Evolutionary conservation across 768 basidiomycete genomes (phyloP), one percentile per base, ranked within the genome.

Genomic region (Leucosporidium creatinivorum): DNA sequence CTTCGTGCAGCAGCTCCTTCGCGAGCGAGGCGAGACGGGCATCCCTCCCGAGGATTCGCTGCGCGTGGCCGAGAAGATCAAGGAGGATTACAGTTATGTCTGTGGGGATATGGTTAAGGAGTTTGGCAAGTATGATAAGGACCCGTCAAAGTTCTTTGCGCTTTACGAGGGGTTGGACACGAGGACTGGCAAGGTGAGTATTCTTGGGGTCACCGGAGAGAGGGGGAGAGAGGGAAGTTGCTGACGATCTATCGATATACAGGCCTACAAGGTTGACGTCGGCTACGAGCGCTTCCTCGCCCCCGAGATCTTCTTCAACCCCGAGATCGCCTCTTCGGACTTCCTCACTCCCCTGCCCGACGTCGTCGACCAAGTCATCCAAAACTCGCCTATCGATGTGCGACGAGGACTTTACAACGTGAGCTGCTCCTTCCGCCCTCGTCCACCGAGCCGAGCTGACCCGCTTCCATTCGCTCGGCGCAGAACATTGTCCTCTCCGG

Each of bases 271-370:
- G 25, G 81, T 98, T 58, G 94, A 99, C 75, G 86, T 99, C 66
- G 96, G 96, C 25, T 98, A 97, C 79, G 96, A 98, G 79, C 91
- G 96, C 30, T 99, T 99, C 85, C 86, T 98, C 61, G 96, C 94
- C 8, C 93, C 96, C 8, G 96, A 98, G 79, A 96, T 98, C 75
- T 98, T 98, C 82, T 98, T 97, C 84, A 98, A 98, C 81, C 96
- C 96, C 19, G 94, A 99, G 79, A 97, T 99, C 73, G 89, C 89
- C 79, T 96, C 93, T 0, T 93, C 91, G 50, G 94, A 98, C 78
- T 97, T 97, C 83, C 79, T 99, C 69, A 97, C 93, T 7, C 96
- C 96, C 13, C 84, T 99, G 5, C 92, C 96, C 0, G 86, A 94
- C 69, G 91, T 98, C 62, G 96, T 98, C 64, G 96, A 99, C 75